Percentiles rank a stretch among this genome's conserved stretches.
Evolutionary conservation across 345 rosid species (phyloP).

Genomic region (Rhizophora mangle): DNA sequence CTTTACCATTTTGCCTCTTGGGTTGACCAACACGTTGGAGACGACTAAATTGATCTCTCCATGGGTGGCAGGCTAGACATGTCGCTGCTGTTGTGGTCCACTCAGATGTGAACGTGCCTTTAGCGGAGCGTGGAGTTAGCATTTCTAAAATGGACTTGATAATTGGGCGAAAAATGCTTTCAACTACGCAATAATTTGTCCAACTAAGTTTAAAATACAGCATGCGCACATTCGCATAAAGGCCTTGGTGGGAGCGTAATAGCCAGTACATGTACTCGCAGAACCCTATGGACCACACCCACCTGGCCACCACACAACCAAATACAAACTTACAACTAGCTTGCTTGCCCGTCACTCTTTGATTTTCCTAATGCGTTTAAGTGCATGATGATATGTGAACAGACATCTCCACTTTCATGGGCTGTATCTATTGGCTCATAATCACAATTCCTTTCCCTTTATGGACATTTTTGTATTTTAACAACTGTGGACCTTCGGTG

Average conservation of each 20-base stretch:
- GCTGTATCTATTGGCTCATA: not conserved
- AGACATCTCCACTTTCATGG: not conserved
- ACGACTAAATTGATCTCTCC: too few species aligned
- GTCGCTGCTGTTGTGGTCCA: too few species aligned
- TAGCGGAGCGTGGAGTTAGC: conserved; percentile 8
- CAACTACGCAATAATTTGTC: conserved; percentile 15
- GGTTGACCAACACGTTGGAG: too few species aligned
- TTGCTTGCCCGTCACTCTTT: not conserved
- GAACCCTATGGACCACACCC: conserved; percentile 7
- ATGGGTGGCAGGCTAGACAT: too few species aligned
- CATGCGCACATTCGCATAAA: not conserved
- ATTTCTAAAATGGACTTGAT: conserved; percentile 1
- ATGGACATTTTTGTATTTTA: not conserved
- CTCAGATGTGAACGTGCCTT: not conserved
- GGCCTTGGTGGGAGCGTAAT: not conserved
- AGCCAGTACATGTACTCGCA: not conserved
- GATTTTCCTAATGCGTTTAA: not conserved
- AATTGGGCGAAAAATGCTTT: not conserved
- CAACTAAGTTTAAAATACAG: conserved; percentile 1
- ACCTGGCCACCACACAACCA: not conserved
- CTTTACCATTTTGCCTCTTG: too few species aligned
- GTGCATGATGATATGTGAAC: not conserved
- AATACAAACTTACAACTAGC: not conserved
- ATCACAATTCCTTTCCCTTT: not conserved
- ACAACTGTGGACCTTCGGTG: not conserved